Conservation (phyloP, 306 rosid species). For the Vigna mungo region DNA sequence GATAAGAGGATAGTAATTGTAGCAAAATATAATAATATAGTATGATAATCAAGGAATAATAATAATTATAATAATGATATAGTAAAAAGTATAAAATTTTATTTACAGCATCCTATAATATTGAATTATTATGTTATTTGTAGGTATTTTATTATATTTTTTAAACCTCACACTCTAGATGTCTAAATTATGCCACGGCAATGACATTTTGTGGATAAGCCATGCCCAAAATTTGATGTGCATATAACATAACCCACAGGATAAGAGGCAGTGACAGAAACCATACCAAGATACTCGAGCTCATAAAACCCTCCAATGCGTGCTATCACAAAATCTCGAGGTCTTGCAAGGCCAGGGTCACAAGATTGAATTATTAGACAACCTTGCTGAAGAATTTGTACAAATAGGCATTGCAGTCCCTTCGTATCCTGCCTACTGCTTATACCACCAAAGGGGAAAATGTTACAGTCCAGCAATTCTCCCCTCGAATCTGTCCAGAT, state of each 20-base stretch:
- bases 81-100: too few relatives aligned
- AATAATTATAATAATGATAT: too few relatives aligned
- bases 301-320: constrained; percentile 95
- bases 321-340: constrained; percentile 94
- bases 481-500: constrained; percentile 98
- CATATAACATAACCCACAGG: not conserved
- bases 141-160: too few relatives aligned
- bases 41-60: too few relatives aligned
- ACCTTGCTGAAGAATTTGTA: constrained; percentile 97
- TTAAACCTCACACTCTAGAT: too few relatives aligned
- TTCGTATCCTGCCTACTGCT: constrained; percentile 99
- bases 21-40: too few relatives aligned
- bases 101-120: too few relatives aligned
- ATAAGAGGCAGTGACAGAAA: constrained; percentile 35
- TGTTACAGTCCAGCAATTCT: constrained; percentile 89
- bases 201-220: not conserved
- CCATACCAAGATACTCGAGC: constrained; percentile 93
- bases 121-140: too few relatives aligned
- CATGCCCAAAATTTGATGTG: not conserved
- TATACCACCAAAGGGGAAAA: constrained; percentile 97
- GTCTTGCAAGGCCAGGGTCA: constrained; percentile 80
- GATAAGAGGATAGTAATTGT: too few relatives aligned
- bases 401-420: constrained; percentile 95
- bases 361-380: constrained; percentile 92
- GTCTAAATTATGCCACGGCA: not conserved